These are phyloP conservation scores for Colletotrichum sidae DNA, from an alignment of 2,329 filamentous ascomycete genomes.

Conservation along the genomic window DNA sequence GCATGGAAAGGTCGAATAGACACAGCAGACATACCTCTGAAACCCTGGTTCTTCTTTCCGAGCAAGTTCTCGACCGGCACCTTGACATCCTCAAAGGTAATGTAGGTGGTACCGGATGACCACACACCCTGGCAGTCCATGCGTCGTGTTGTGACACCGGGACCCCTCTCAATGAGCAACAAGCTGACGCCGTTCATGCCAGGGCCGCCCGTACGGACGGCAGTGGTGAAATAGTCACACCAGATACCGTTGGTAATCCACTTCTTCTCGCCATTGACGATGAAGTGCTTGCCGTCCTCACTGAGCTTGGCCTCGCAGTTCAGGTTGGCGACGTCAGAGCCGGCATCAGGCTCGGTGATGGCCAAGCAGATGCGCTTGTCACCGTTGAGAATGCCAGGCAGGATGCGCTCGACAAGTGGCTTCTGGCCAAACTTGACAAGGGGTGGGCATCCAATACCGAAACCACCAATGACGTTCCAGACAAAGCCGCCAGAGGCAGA, in stretches of 20 bases:
- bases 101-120: conserved; percentile 94
- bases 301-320: conserved; percentile 95
- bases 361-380: conserved; percentile 98
- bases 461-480: conserved; percentile 97
- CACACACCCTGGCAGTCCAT: conserved; percentile 99
- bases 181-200: conserved; percentile 95
- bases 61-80: conserved; percentile 99
- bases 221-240: conserved; percentile 97
- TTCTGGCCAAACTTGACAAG: conserved; percentile 93
- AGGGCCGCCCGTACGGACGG: conserved; percentile 86
- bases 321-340: conserved; percentile 93
- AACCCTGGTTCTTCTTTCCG: conserved; percentile 97
- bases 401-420: conserved; percentile 84
- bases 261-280: conserved; percentile 99
- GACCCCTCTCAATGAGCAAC: conserved; percentile 90
- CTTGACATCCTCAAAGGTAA: conserved; percentile 99
- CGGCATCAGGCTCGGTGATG: conserved; percentile 96
- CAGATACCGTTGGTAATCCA: conserved; percentile 99
- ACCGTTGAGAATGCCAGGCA: conserved; percentile 87
- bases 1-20: background rate
- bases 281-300: conserved; percentile 98
- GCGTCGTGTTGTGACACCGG: conserved; percentile 89
- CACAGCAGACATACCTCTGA: conserved; percentile 72
- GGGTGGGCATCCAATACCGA: conserved; percentile 92
- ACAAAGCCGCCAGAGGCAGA: conserved; percentile 91